Base-by-base conservation (phyloP, 2,329 filamentous ascomycete species). In the Exophiala oligosperma region DNA sequence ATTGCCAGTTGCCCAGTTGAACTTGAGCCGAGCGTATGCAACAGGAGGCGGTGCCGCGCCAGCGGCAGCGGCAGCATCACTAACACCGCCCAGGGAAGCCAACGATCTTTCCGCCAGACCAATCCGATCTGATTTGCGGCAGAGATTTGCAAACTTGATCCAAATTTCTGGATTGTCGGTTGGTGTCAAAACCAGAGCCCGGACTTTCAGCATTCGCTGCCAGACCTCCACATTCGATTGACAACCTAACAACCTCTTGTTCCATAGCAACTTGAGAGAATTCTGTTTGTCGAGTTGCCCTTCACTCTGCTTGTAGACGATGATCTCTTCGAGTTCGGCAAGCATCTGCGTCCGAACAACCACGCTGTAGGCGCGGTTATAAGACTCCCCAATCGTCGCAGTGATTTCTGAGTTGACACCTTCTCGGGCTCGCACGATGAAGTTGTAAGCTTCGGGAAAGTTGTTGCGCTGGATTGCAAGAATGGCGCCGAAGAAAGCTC, bases 341-440 rank as follows among this genome's bases (percentile, higher is more conserved):
- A 99, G 85, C 95, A 99, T 99, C 74, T 99, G 94, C 0, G 99
- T 92, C 44, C 94, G 89, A 47, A 99, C 93, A 59, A 99, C 92
- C n/a, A 97, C 93, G 65, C 93, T 87, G 75, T 99, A 99, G 8
- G 94, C 95, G 60, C 94, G 86, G 68, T 96, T 97, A 74, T 99
- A 99, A 1, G 93, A 97, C 73, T 99, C 94, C 71, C 92, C 95
- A n/a, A 99, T 87, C 2, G 99, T 82, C 3, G 94, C 94, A 68
- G 92, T 96, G 37, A 99, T 82, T 72, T 99, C 95, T 0, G 93
- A 96, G 67, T 99, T 95, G 14, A 99, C 82, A 7, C 91, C 92
- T 72, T 97, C 93, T 41, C 94, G 86, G 43, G 93, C 93, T 71
- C 93, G 92, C 65, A 93, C 88, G 54, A 99, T 94, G 71, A 92